These are phyloP conservation scores for Aspergillus sp. DNA, from an alignment of 2,329 filamentous ascomycete species.

Conservation along the genomic window DNA sequence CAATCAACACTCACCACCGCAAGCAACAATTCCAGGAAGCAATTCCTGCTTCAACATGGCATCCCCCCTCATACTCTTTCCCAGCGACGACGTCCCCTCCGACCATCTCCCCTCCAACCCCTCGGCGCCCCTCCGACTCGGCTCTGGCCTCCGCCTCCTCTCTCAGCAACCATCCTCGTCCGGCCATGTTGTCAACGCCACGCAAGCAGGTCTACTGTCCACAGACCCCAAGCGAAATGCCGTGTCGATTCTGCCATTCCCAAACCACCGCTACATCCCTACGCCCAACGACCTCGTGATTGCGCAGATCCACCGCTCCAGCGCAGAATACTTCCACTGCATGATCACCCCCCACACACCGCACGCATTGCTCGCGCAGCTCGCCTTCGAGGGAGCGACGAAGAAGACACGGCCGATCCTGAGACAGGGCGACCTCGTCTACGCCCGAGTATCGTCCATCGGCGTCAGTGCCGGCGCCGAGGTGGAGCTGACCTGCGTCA, in stretches of 20 bases:
- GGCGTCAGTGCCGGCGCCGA: slow-evolving; percentile 78
- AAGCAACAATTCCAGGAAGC: too few relatives aligned
- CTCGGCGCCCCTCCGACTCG: slow-evolving; percentile 62
- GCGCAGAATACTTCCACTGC: slow-evolving; percentile 71
- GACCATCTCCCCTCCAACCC: slow-evolving; percentile 58
- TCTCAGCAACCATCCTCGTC: slow-evolving; percentile 60
- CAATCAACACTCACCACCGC: too few relatives aligned
- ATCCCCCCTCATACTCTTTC: slow-evolving; percentile 60
- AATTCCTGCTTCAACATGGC: slow-evolving; percentile 37
- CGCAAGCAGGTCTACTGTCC: slow-evolving; percentile 27
- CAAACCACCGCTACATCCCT: slow-evolving; percentile 60
- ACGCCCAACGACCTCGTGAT: slow-evolving; percentile 77
- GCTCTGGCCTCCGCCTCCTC: slow-evolving; percentile 73
- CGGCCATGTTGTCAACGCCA: slow-evolving; percentile 28
- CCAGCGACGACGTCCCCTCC: slow-evolving; percentile 65
- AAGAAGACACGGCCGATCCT: slow-evolving; percentile 85
- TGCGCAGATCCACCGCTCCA: slow-evolving; percentile 68
- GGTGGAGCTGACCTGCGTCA: slow-evolving; percentile 82
- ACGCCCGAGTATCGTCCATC: slow-evolving; percentile 71
- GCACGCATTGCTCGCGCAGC: slow-evolving; percentile 64
- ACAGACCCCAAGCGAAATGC: slow-evolving; percentile 34
- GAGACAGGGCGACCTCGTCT: slow-evolving; percentile 66
- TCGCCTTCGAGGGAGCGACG: slow-evolving; percentile 86
- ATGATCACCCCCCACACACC: slow-evolving; percentile 56
- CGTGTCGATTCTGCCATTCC: slow-evolving; percentile 25